Conservation (phyloP, 805 yeast genomes). For the Candida endomychidarum region DNA sequence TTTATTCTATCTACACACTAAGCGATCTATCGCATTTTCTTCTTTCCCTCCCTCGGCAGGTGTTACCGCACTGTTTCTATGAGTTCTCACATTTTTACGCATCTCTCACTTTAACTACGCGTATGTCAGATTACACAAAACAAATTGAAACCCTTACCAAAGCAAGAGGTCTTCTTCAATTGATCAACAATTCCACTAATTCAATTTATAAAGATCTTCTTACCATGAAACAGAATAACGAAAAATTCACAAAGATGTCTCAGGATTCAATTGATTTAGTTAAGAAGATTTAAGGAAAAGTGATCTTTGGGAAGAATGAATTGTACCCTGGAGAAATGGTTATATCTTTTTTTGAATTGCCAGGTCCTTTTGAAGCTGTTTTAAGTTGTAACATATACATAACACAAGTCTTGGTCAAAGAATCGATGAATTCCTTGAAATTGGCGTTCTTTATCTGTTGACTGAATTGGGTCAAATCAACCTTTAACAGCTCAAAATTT, state of each 20-base stretch:
- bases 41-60: no score
- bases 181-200: conserved; percentile 15
- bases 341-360: no score
- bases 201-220: conserved; percentile 14
- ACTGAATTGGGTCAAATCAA: conserved; percentile 3
- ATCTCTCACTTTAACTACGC: no score
- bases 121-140: conserved; percentile 11
- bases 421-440: conserved; percentile 10
- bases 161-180: conserved; percentile 16
- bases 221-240: conserved; percentile 11
- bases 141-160: conserved; percentile 13
- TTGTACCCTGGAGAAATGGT: conserved; percentile 11
- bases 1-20: no score
- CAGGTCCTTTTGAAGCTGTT: not conserved
- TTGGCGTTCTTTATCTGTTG: not conserved
- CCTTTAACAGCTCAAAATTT: conserved; percentile 7
- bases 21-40: no score
- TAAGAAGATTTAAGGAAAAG: conserved; percentile 4
- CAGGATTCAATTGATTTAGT: conserved; percentile 7
- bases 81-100: no score
- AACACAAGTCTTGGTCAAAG: conserved; percentile 14
- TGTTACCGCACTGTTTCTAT: no score
- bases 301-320: conserved; percentile 14
- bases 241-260: conserved; percentile 8
- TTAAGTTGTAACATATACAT: conserved; percentile 12